Evolutionary conservation across 176 grass and related monocot genomes (phyloP), one percentile per base, ranked within the genome.

Genomic region (Triticum dicoccoides): DNA sequence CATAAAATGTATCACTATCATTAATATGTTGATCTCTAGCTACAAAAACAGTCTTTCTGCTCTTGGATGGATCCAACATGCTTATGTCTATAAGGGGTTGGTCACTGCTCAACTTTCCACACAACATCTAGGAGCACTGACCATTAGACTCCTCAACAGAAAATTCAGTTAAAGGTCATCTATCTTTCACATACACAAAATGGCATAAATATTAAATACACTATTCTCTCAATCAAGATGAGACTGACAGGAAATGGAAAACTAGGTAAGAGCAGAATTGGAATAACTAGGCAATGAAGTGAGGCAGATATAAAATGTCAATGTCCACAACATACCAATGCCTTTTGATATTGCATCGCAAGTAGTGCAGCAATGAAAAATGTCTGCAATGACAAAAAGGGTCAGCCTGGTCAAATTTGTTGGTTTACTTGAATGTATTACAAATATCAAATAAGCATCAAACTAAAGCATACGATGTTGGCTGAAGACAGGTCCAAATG

Each of bases 331-430:
- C 89, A 9, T 91, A 98, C 94, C 94, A 96, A 71, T 81, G 87
- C 90, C 67, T 84, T 98, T 80, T 98, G 91, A 86, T 98, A 98
- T 84, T 98, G 92, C 97, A 98, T 98, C 14, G 94, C 97, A 25
- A 96, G 91, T 67, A 96, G 79, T 78, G 97, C 97, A 67, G 92
- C 94, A 72, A 98, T 98, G 65, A 98, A 98, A 88, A 98, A 98
- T 42, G 97, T 98, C 97, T 98, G 92, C 79, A 59, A 91, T 67
- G 78, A 82, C 9, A 89, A 66, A 71, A 81, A 84, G 32, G 54
- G 4, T 18, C 5, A 90, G 51, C 7, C 12, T 1, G 34, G 61
- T 81, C 14, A 91, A 78, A 87, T 82, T 81, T 61, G 11, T 84
- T 68, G 15, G 39, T 62, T 79, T 30, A 76, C 63, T 21, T 32